Evolutionary conservation across 106 monocot species (phyloP), one percentile per base, ranked within the genome.

Genomic region (Phalaenopsis equestris): DNA sequence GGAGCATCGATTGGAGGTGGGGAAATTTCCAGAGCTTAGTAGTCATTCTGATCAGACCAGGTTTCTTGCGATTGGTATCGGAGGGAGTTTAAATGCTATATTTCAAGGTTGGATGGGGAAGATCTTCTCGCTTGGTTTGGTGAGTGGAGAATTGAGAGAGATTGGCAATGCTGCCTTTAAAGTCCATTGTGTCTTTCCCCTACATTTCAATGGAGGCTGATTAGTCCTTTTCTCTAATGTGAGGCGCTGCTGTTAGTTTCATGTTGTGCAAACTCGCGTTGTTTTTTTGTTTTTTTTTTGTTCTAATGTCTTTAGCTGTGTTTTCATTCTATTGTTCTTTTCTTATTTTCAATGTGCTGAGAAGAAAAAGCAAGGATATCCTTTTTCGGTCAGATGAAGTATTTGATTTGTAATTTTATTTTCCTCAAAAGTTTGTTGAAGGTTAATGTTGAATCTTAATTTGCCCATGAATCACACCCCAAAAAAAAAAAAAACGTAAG

Each of bases 131-230:
- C 43, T 74, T 6, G 74, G 45, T 74, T 36, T 74, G 41, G 41
- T 3, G 41, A 45, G 42, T 39, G 41, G n/a, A 74, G 74, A 43
- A 45, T 19, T 74, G 74, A 42, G 19, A 39, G 74, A 74, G 19
- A 7, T 74, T 15, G 41, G 74, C 45, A 74, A 74, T 74, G 19
- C 43, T 42, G 43, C 19, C 45, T 74, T 74, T 45, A 43, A 74
- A 19, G 74, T 74, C 41, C 38, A 74, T 74, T 43, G n/a, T 42
- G n/a, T 74, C 42, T 74, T 74, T 43, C 74, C 74, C 74, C n/a
- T 74, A 74, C 74, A 74, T 19, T 42, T 19, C 17, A n/a, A 19
- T 74, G 74, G 43, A 74, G 43, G 41, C 43, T 74, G 74, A 74
- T 45, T 74, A 8, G 6, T 43, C 42, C 74, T 19, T 45, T 21